Percentiles rank a stretch among this genome's conserved stretches.
These are phyloP conservation scores for Lentinus tigrinus DNA, from an alignment of 768 basidiomycete species.

Conservation along the genomic window DNA sequence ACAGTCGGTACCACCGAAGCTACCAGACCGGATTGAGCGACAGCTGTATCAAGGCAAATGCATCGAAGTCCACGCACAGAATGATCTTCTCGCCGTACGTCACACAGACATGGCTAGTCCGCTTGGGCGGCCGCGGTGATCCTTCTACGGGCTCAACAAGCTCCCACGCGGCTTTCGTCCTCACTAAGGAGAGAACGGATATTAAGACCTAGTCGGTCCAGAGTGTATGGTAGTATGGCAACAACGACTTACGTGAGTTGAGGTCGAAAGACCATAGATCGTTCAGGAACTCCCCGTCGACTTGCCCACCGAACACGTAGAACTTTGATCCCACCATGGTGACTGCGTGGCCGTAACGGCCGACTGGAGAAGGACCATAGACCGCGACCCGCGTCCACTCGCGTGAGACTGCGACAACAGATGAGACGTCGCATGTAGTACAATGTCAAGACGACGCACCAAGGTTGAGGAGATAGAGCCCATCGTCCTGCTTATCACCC, in stretches of 20 bases:
- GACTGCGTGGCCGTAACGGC: constrained; percentile 95
- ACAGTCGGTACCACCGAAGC: constrained; percentile 98
- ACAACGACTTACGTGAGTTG: constrained; percentile 70
- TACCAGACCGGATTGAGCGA: constrained; percentile 31
- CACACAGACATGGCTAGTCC: constrained; percentile 91
- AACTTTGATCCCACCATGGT: constrained; percentile 91
- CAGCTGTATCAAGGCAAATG: background rate
- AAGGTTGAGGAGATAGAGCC: constrained; percentile 89
- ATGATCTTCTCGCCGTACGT: constrained; percentile 81
- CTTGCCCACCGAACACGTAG: constrained; percentile 95
- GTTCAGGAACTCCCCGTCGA: constrained; percentile 90
- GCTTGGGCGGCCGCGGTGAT: constrained; percentile 66
- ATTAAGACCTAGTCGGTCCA: background rate
- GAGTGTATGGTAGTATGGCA: background rate
- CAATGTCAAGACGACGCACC: constrained; percentile 48
- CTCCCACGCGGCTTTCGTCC: constrained; percentile 85
- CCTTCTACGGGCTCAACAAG: constrained; percentile 58
- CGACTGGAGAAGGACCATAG: constrained; percentile 73
- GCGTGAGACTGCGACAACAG: constrained; percentile 61
- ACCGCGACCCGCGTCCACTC: constrained; percentile 93
- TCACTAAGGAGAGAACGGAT: constrained; percentile 47
- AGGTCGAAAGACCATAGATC: constrained; percentile 97
- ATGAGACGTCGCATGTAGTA: background rate
- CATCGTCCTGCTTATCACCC: constrained; percentile 85
- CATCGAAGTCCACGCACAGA: constrained; percentile 49